Evolutionary conservation across 1,139 yeast species (phyloP).

Genomic region (Blastobotrys serpentis): DNA sequence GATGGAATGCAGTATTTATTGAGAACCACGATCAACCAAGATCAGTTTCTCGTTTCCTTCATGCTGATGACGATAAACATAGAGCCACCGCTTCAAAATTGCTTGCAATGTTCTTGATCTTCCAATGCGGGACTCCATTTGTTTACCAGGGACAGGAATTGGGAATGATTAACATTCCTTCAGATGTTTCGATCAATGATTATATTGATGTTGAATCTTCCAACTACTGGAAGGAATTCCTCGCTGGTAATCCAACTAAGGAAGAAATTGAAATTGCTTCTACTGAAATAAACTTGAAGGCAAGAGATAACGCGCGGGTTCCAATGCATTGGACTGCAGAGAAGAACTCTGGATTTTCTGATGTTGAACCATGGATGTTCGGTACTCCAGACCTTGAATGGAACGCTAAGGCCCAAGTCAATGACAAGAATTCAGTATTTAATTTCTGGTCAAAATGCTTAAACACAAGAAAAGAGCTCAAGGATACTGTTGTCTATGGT

Average conservation of each 20-base stretch:
- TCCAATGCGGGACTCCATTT: conserved; percentile 55
- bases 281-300: conserved; percentile 17
- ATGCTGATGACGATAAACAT: conserved; percentile 42
- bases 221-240: conserved; percentile 31
- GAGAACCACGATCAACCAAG: conserved; percentile 65
- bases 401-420: conserved; percentile 49
- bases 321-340: conserved; percentile 56
- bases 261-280: conserved; percentile 35
- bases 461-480: conserved; percentile 46
- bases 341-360: conserved; percentile 50
- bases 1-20: conserved; percentile 58
- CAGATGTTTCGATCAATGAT: conserved; percentile 51
- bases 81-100: conserved; percentile 47
- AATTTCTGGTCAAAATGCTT: conserved; percentile 49
- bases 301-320: conserved; percentile 55
- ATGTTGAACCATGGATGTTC: conserved; percentile 48
- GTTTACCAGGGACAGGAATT: conserved; percentile 60
- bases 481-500: conserved; percentile 51
- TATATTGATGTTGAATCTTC: conserved; percentile 51
- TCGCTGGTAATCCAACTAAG: conserved; percentile 39
- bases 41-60: conserved; percentile 51
- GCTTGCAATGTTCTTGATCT: conserved; percentile 47
- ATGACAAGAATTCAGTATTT: conserved; percentile 50
- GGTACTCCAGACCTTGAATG: conserved; percentile 32
- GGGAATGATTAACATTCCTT: conserved; percentile 52